These are phyloP conservation scores for Carpinus fangiana DNA, from an alignment of 306 rosid species.

Conservation along the genomic window DNA sequence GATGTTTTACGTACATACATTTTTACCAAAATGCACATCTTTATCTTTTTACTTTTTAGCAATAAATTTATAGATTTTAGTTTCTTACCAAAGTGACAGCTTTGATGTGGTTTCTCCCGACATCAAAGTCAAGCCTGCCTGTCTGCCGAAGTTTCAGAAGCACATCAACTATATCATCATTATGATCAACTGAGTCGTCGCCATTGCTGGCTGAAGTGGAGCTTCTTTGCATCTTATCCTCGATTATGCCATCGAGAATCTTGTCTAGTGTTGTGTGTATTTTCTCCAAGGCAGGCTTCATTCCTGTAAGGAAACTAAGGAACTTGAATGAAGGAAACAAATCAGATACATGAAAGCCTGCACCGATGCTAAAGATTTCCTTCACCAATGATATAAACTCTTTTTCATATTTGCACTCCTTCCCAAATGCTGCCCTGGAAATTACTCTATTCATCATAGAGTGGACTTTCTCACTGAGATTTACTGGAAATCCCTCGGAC, in stretches of 20 bases:
- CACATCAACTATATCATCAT: slow-evolving; percentile 16
- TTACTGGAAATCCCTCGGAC: neutral
- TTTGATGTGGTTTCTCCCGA: slow-evolving; percentile 11
- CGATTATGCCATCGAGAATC: slow-evolving; percentile 14
- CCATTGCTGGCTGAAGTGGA: neutral
- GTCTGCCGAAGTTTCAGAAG: slow-evolving; percentile 6
- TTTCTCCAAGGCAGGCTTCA: neutral
- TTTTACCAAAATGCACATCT: no score
- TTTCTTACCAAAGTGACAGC: neutral
- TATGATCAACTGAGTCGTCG: neutral
- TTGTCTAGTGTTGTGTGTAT: neutral
- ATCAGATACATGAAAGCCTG: neutral
- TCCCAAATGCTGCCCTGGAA: slow-evolving; percentile 8
- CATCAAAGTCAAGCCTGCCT: neutral
- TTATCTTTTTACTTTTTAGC: no score
- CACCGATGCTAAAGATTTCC: neutral
- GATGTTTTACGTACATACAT: no score
- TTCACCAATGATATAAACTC: slow-evolving; percentile 5
- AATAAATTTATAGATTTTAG: neutral
- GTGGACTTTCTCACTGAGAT: neutral
- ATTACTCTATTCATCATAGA: neutral
- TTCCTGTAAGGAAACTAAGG: slow-evolving; percentile 1
- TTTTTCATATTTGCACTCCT: neutral
- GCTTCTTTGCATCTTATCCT: neutral
- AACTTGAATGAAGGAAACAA: slow-evolving; percentile 16